Conservation (phyloP, 192 early-diverging fungal species). For the Rhizophagus prolifer region DNA sequence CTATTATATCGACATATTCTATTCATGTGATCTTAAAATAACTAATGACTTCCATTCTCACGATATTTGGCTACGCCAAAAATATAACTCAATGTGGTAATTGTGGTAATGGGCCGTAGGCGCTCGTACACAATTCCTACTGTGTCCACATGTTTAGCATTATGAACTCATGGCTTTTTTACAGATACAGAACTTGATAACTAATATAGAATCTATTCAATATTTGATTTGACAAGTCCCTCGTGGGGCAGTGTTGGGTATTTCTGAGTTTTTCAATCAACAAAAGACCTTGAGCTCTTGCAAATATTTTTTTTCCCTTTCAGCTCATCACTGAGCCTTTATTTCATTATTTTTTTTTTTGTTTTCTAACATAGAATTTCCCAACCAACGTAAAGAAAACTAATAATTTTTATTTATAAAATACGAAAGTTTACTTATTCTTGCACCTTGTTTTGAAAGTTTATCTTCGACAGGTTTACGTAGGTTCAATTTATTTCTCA, state of each 20-base stretch:
- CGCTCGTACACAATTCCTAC: background rate
- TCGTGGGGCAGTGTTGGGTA: background rate
- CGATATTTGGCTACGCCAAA: background rate
- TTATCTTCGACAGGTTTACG: background rate
- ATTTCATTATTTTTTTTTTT: background rate
- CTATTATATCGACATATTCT: too few species aligned
- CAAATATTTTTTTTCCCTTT: background rate
- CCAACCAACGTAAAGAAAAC: background rate
- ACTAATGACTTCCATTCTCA: background rate
- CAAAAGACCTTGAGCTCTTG: background rate
- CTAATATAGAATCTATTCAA: background rate
- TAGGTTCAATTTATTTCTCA: background rate
- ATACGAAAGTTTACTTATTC: background rate
- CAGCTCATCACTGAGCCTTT: background rate
- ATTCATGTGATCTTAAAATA: too few species aligned
- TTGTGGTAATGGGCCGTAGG: background rate
- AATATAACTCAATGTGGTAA: background rate
- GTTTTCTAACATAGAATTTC: background rate
- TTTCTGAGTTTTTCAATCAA: background rate
- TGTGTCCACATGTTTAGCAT: constrained; percentile 12
- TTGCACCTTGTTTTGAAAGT: background rate
- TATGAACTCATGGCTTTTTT: background rate
- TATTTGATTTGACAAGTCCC: background rate
- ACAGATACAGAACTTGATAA: background rate
- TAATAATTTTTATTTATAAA: background rate